Base-by-base conservation (phyloP, 2,329 filamentous ascomycete species). In the Aspergillus piperis region DNA sequence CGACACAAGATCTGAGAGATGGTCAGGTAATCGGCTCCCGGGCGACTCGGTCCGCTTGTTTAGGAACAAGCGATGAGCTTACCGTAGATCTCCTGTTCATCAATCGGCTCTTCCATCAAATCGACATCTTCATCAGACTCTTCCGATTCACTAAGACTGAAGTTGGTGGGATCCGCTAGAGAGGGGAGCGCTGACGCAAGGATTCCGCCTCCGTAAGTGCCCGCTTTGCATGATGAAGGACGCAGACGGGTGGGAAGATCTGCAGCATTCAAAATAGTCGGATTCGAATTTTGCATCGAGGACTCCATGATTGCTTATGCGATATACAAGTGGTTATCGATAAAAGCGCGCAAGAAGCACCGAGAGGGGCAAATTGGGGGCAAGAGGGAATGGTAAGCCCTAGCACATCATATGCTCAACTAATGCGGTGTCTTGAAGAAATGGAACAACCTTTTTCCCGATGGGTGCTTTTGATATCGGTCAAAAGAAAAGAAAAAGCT, bases 51-150 rank as follows among this genome's bases (percentile, higher is more conserved):
- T 36, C 32, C 32, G 19, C 11, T 44, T 2, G 19, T 13, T 44
- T 2, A n/a, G 25, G n/a, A 32, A 47, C 17, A 5, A 54, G n/a
- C 17, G n/a, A 36, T 5, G 8, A 41, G 48, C 65, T 47, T 80
- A 95, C 92, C 92, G 74, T 94, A 99, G 44, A 99, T 94, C 78
- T 99, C 95, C 76, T 97, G 95, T 75, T 96, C 91, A 73, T 99
- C 95, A 67, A 99, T 96, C 59, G 90, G 90, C 69, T 98, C 93
- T 38, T 88, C 82, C 1, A 82, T 80, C 52, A 86, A 83, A 60
- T 88, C 86, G 60, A 87, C 85, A 54, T 86, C 80, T n/a, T 71
- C 75, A 36, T 77, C 76, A 6, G 74, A 73, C 39, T 75, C 73
- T 51, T 72, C 75, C 23, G 75, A 75, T 52, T 58, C 65, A 59